Conservation (phyloP, 1,139 yeast species). For the Dujonia santamariae region DNA sequence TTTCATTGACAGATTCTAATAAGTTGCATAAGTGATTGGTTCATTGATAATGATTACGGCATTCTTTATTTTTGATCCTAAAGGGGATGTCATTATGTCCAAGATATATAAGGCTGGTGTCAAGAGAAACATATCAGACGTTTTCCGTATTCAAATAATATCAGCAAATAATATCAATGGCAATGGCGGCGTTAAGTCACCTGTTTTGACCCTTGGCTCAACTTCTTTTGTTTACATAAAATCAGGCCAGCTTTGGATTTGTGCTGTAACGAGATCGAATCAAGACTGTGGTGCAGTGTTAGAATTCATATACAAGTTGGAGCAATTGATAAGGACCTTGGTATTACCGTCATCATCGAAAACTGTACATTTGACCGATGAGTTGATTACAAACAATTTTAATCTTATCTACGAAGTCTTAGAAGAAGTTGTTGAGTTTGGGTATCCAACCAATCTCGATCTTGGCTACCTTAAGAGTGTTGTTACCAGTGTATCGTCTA, state of each 20-base stretch:
- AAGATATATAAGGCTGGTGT: conserved; percentile 71
- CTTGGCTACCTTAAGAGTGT: conserved; percentile 28
- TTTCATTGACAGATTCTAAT: not conserved
- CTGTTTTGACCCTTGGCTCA: conserved; percentile 86
- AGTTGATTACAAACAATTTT: conserved; percentile 49
- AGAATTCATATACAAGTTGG: conserved; percentile 71
- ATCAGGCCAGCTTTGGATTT: conserved; percentile 70
- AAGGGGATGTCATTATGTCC: conserved; percentile 85
- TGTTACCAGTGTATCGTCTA: conserved; percentile 19
- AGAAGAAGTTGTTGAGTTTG: conserved; percentile 78
- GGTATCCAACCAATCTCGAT: conserved; percentile 77
- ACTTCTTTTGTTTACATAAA: conserved; percentile 84
- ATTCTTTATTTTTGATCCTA: conserved; percentile 67
- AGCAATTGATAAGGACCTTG: conserved; percentile 35
- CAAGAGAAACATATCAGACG: conserved; percentile 70
- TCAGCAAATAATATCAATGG: conserved; percentile 31
- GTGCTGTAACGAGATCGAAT: conserved; percentile 84
- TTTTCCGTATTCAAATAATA: conserved; percentile 87
- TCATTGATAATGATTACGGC: conserved; percentile 93
- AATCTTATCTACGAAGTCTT: conserved; percentile 68
- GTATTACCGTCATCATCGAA: conserved; percentile 10
- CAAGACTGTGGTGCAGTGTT: conserved; percentile 79
- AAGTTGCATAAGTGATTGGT: not conserved
- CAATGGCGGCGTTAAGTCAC: conserved; percentile 54
- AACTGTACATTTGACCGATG: conserved; percentile 22